phyloP scores from a whole-genome alignment of 371 early-diverging fungal species.

The Apophysomyces trapeziformis region DNA sequence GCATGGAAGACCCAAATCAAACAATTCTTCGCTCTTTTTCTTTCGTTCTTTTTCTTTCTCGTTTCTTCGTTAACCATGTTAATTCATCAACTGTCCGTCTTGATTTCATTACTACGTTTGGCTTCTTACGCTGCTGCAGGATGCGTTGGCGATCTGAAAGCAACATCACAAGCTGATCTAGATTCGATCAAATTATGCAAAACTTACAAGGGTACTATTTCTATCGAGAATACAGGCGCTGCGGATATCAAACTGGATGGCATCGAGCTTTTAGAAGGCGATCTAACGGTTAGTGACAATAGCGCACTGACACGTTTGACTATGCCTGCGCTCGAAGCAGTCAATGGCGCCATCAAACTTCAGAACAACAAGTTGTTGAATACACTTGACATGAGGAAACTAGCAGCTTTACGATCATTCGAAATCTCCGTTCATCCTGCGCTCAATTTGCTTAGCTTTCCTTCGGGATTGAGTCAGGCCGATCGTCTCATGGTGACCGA shows the following conservation, averaged over 20 bases:
- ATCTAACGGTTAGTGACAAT: conserved; percentile 21
- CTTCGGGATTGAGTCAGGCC: conserved; percentile 41
- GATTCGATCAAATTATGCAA: conserved; percentile 19
- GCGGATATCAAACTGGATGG: conserved; percentile 16
- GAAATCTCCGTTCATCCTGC: conserved; percentile 50
- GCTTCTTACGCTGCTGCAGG: conserved; percentile 2
- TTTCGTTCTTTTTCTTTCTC: neutral
- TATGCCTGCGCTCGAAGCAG: conserved; percentile 14
- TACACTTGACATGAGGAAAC: conserved; percentile 32
- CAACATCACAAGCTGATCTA: conserved; percentile 22
- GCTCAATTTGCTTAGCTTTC: conserved; percentile 38
- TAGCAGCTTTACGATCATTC: conserved; percentile 40
- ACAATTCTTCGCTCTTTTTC: neutral
- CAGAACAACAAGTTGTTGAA: conserved; percentile 52
- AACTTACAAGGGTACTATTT: conserved; percentile 20
- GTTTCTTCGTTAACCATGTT: neutral
- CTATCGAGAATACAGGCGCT: conserved; percentile 16
- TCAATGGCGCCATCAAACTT: conserved; percentile 45
- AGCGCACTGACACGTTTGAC: conserved; percentile 15
- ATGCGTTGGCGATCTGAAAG: conserved; percentile 27
- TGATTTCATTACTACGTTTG: neutral
- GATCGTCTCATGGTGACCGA: conserved; percentile 45
- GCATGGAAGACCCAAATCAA: neutral
- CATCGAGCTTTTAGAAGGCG: conserved; percentile 22
- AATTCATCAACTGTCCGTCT: neutral